Evolutionary conservation across 2,329 filamentous ascomycete genomes (phyloP).

Genomic region (Botrytis deweyae): DNA sequence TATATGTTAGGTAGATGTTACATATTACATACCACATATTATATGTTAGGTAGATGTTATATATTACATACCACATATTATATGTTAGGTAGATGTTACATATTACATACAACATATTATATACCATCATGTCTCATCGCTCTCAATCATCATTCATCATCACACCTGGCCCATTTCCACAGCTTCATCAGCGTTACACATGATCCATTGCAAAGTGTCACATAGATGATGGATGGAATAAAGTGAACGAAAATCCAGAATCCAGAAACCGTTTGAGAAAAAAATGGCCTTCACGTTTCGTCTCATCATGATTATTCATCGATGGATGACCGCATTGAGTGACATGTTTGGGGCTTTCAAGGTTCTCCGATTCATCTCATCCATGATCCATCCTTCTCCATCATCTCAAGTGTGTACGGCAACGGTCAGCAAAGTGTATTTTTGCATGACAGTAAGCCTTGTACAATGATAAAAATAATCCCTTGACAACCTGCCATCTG

Average conservation of each 20-base stretch:
- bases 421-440: not conserved
- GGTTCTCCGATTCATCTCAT: not conserved
- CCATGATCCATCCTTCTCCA: not conserved
- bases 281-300: not conserved
- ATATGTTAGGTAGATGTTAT: too few species aligned
- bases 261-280: not conserved
- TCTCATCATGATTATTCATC: constrained; percentile 5
- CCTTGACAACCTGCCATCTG: constrained; percentile 1
- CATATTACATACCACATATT: too few species aligned
- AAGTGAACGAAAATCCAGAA: not conserved
- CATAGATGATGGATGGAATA: not conserved
- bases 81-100: too few species aligned
- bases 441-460: not conserved
- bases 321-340: not conserved
- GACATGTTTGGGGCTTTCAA: not conserved
- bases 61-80: too few species aligned
- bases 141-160: not conserved
- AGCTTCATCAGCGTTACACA: not conserved
- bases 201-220: not conserved
- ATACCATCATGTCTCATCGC: too few species aligned
- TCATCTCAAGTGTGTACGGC: not conserved
- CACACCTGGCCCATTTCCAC: not conserved
- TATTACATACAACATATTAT: too few species aligned
- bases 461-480: not conserved
- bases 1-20: too few species aligned